Conservation (phyloP, 2,329 filamentous ascomycete genomes). For the Stachybotrys chlorohalonatus region DNA sequence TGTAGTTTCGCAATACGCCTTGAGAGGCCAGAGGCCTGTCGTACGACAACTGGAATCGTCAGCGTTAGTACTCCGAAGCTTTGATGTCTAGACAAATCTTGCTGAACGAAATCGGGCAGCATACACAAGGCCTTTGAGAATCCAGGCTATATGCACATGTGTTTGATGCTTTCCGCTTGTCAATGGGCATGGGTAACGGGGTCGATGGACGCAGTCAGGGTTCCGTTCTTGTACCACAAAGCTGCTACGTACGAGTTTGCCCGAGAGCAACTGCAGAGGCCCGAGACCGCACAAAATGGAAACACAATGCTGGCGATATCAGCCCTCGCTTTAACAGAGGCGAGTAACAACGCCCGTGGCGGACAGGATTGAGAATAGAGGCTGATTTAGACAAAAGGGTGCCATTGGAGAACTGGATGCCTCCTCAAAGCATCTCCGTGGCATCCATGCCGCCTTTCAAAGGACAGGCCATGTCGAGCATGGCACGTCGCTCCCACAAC, state of each 20-base stretch:
- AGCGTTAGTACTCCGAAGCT: conserved; percentile 12
- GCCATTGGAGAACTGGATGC: conserved; percentile 33
- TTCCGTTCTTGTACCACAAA: conserved; percentile 37
- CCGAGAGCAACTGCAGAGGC: conserved; percentile 29
- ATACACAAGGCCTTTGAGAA: conserved; percentile 33
- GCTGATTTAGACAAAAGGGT: conserved; percentile 18
- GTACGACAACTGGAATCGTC: conserved; percentile 22
- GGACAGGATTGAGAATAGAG: conserved; percentile 2
- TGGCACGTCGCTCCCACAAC: conserved; percentile 26
- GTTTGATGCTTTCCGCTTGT: conserved; percentile 32
- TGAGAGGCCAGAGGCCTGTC: conserved; percentile 30
- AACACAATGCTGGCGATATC: conserved; percentile 34
- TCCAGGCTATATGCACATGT: conserved; percentile 35
- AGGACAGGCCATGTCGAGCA: conserved; percentile 10
- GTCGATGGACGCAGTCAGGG: conserved; percentile 32
- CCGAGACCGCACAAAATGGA: conserved; percentile 27
- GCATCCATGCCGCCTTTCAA: conserved; percentile 20
- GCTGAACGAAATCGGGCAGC: conserved; percentile 13
- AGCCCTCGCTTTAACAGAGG: conserved; percentile 34
- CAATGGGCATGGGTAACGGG: conserved; percentile 38
- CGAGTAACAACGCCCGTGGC: conserved; percentile 9
- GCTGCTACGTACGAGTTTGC: conserved; percentile 36
- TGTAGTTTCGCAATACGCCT: conserved; percentile 30
- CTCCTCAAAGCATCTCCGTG: conserved; percentile 31
- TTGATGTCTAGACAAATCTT: not conserved